Evolutionary conservation across 2,329 filamentous ascomycete species (phyloP).

Genomic region (Colletotrichum australisinense): DNA sequence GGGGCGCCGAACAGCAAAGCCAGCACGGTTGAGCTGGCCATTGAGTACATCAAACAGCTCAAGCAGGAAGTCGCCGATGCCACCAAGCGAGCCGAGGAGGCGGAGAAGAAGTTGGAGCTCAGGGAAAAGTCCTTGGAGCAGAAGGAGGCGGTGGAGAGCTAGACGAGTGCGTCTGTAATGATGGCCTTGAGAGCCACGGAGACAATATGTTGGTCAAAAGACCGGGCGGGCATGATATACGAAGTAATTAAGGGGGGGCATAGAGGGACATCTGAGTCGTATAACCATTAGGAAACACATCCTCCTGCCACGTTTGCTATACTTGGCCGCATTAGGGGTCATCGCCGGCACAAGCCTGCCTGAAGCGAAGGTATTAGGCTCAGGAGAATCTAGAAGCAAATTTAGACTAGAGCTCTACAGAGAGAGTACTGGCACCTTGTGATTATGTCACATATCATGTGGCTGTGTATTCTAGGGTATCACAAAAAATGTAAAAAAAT

Average conservation of each 20-base stretch:
- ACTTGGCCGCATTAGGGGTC: not conserved
- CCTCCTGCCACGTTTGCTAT: not conserved
- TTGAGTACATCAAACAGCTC: constrained; percentile 91
- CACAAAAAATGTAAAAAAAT: constrained; percentile 20
- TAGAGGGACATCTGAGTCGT: constrained; percentile 12
- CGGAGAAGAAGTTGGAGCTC: constrained; percentile 69
- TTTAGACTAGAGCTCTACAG: constrained; percentile 1
- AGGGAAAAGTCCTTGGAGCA: not conserved
- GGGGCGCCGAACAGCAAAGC: constrained; percentile 86
- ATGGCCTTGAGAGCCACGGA: not conserved
- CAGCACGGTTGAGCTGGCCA: constrained; percentile 96
- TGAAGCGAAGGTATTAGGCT: not conserved
- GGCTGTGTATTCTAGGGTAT: constrained; percentile 33
- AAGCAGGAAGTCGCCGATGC: constrained; percentile 78
- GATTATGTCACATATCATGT: constrained; percentile 15
- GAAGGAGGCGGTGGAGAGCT: not conserved
- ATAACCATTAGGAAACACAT: not conserved
- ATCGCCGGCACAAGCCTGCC: not conserved
- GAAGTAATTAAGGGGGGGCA: constrained; percentile 16
- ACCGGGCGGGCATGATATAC: constrained; percentile 24
- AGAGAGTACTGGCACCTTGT: not conserved
- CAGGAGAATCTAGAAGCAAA: not conserved
- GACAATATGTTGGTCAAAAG: not conserved
- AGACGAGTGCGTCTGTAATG: not conserved
- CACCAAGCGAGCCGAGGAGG: constrained; percentile 70